Percentiles rank a stretch among this genome's conserved stretches.
phyloP scores from a whole-genome alignment of 2,329 filamentous ascomycete genomes.

The Epichloe sibirici region DNA sequence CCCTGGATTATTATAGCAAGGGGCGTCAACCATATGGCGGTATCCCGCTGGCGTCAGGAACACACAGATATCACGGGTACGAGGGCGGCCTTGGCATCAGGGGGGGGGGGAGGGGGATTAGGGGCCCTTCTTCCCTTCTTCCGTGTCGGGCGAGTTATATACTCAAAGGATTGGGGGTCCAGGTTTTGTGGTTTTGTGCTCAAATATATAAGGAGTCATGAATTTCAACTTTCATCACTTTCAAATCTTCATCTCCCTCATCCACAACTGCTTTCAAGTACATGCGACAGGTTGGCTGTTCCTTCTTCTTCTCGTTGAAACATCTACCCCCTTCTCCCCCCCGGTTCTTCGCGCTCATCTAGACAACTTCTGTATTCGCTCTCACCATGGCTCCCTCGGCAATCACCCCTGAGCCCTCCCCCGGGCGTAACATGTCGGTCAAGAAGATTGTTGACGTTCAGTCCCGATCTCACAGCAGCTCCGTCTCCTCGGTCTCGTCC shows the following conservation, averaged over 20 bases:
- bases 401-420: slow-evolving; percentile 22
- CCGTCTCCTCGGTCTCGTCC: slow-evolving; percentile 15
- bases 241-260: background rate
- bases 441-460: slow-evolving; percentile 15
- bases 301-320: background rate
- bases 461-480: slow-evolving; percentile 14
- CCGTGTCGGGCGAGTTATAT: background rate
- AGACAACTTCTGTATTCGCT: background rate
- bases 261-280: background rate
- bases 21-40: slow-evolving; percentile 1
- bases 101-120: background rate
- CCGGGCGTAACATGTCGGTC: slow-evolving; percentile 18
- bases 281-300: background rate
- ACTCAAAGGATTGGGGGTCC: background rate
- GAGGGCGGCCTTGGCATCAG: background rate
- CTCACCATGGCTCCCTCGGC: slow-evolving; percentile 24
- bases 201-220: slow-evolving; percentile 3
- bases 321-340: fast-evolving
- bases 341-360: background rate
- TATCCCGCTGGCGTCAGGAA: background rate
- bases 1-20: background rate
- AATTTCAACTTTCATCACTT: background rate
- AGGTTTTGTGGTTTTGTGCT: background rate
- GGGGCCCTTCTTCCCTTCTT: background rate
- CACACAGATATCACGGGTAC: background rate